Conservation (phyloP, 1,284 basidiomycete species). For the Ceratobasidium sp. region DNA sequence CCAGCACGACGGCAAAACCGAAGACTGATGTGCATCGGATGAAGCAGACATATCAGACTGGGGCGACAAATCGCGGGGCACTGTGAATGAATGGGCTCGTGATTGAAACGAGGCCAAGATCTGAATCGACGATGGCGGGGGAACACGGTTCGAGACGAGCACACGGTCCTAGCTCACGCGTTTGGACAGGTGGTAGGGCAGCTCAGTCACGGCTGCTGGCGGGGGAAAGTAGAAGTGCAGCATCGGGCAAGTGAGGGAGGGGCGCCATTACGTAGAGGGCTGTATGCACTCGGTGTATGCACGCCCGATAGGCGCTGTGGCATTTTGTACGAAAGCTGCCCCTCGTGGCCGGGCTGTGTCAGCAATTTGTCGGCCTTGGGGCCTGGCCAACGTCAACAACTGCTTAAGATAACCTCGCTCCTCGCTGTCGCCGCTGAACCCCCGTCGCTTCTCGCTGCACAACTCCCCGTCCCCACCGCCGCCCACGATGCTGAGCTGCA, state of each 20-base stretch:
- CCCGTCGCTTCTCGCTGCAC: not conserved
- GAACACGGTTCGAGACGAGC: not conserved
- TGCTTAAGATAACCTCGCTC: conserved; percentile 10
- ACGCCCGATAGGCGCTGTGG: conserved; percentile 11
- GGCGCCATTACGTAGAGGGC: not conserved
- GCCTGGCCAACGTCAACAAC: conserved; percentile 28
- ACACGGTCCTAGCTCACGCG: conserved; percentile 22
- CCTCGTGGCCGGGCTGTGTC: conserved; percentile 5
- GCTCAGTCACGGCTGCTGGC: conserved; percentile 25
- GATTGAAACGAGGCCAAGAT: conserved; percentile 13
- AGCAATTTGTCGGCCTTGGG: not conserved
- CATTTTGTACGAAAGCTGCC: not conserved
- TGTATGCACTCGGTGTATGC: not conserved
- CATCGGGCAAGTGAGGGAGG: conserved; percentile 22
- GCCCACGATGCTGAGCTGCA: conserved; percentile 31
- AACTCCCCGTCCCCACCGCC: conserved; percentile 9
- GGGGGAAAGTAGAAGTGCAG: conserved; percentile 8
- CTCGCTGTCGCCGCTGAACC: not conserved
- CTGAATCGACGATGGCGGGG: conserved; percentile 9
- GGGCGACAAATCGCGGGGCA: not conserved
- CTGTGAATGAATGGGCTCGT: conserved; percentile 13
- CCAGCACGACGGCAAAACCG: conserved; percentile 3
- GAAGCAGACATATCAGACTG: not conserved
- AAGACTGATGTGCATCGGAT: not conserved
- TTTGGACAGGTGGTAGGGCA: not conserved